Conservation (phyloP, 371 early-diverging fungal species). For the Apophysomyces elegans region DNA sequence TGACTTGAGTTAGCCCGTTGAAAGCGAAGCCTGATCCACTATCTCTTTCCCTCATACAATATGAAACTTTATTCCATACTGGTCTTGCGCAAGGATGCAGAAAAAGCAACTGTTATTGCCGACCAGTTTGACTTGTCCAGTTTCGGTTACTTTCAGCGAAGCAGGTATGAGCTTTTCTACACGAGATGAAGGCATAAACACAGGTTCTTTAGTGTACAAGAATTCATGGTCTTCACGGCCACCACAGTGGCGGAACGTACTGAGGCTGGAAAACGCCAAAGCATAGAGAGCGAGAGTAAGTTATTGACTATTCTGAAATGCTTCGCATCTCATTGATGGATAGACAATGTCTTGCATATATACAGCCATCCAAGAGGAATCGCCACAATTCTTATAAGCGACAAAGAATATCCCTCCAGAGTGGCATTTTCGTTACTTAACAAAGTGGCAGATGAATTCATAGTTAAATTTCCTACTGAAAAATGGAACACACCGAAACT, state of each 20-base stretch:
- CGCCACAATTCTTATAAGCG: constrained; percentile 81
- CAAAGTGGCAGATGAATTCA: constrained; percentile 90
- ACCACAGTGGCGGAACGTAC: constrained; percentile 90
- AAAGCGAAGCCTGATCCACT: neutral
- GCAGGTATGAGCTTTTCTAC: constrained; percentile 57
- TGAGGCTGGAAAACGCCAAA: constrained; percentile 79
- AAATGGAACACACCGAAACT: constrained; percentile 56
- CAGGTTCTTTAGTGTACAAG: constrained; percentile 69
- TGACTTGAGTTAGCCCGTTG: no score
- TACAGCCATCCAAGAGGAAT: constrained; percentile 78
- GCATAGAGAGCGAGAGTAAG: constrained; percentile 85
- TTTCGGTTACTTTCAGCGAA: constrained; percentile 90
- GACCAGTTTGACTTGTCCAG: constrained; percentile 77
- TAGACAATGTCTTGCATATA: constrained; percentile 86
- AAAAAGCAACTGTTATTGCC: constrained; percentile 58
- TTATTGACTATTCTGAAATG: constrained; percentile 16
- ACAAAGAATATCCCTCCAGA: constrained; percentile 92
- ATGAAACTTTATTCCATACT: constrained; percentile 65
- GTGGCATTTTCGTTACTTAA: constrained; percentile 88
- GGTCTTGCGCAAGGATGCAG: constrained; percentile 53
- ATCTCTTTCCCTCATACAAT: constrained; percentile 15
- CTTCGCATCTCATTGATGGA: neutral
- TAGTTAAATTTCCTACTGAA: constrained; percentile 64
- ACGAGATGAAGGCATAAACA: constrained; percentile 1
- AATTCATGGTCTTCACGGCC: constrained; percentile 89